Base-by-base conservation (phyloP, 1,139 yeast genomes). In the Diutina siamensis region DNA sequence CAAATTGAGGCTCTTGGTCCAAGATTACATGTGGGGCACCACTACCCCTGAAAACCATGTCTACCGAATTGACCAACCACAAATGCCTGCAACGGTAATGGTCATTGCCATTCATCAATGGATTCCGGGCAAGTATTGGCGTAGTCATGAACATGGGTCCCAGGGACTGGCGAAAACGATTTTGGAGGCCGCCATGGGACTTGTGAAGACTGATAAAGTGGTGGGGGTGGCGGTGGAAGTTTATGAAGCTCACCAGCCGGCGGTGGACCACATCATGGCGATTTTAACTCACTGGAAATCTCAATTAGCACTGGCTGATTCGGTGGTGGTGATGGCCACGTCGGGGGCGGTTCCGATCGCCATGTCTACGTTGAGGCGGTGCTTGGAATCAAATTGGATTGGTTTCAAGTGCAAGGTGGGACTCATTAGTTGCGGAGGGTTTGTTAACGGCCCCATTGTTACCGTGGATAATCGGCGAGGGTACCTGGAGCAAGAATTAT, bases 1-100 rank as follows among this genome's bases (percentile, higher is more conserved):
- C 17, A 13, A 21, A 15, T 36, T 17, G 5, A 25, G 40, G 1
- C 10, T 36, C 2, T 36, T 25, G 40, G 17, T 36, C 15, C 40
- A 36, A 15, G 40, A 36, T n/a, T 22, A 18, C 18, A 20, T 36
- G 28, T 36, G n/a, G 18, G 28, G 40, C 10, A 25, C 28, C 28
- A 25, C 12, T 3, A 36, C 40, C 19, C 40, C 40, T 5, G 40
- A 36, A 5, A 36, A 36, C 28, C 40, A 36, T n/a, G n/a, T 36
- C 17, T 36, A 36, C 15, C 15, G 9, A 4, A 7, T 15, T 13
- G 7, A 13, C 4, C 10, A 8, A 8, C 7, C 31, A 25, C 25
- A 21, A 36, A 21, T 10, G 28, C n/a, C n/a, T n/a, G n/a, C n/a
- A n/a, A 10, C 1, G 28, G 40, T 36, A 9, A 27, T 36, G 31